phyloP scores from a whole-genome alignment of 306 rosid genomes.

The Prunus armeniaca region DNA sequence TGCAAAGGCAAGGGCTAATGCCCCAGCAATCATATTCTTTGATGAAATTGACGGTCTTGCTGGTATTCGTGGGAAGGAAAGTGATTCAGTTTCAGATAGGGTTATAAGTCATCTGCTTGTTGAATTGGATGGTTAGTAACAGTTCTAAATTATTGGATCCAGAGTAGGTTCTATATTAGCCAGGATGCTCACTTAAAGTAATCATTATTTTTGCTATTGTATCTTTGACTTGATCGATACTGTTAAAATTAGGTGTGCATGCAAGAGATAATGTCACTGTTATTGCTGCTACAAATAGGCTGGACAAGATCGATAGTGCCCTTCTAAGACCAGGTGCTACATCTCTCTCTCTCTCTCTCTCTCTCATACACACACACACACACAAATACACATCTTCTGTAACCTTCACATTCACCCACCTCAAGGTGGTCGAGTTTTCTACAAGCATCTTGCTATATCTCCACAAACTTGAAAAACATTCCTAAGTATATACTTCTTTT shows the following conservation, averaged over 20 bases:
- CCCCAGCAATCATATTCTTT: conserved; percentile 89
- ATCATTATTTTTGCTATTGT: background rate
- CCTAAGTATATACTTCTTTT: conserved; percentile 13
- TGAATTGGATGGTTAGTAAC: conserved; percentile 84
- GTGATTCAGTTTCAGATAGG: conserved; percentile 89
- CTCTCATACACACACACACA: conserved; percentile 7
- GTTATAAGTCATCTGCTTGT: conserved; percentile 89
- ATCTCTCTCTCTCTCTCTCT: background rate
- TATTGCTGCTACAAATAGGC: conserved; percentile 91
- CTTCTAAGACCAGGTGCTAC: conserved; percentile 82
- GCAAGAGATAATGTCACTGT: conserved; percentile 82
- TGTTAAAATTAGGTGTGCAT: conserved; percentile 62
- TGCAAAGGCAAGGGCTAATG: conserved; percentile 91
- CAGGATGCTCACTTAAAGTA: background rate
- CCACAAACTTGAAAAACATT: background rate
- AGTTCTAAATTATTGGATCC: background rate
- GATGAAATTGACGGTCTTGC: conserved; percentile 96
- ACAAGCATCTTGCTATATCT: background rate
- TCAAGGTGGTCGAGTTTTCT: conserved; percentile 5
- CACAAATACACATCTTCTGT: background rate
- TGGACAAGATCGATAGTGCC: conserved; percentile 89
- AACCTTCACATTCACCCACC: background rate
- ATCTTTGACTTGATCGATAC: conserved; percentile 10
- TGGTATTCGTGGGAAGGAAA: conserved; percentile 72
- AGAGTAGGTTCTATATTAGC: background rate